A percentile compares a stretch with the other conserved stretches of the same genome.
These are phyloP conservation scores for Geopyxis carbonaria DNA, from an alignment of 495 filamentous ascomycete species.

Conservation along the genomic window DNA sequence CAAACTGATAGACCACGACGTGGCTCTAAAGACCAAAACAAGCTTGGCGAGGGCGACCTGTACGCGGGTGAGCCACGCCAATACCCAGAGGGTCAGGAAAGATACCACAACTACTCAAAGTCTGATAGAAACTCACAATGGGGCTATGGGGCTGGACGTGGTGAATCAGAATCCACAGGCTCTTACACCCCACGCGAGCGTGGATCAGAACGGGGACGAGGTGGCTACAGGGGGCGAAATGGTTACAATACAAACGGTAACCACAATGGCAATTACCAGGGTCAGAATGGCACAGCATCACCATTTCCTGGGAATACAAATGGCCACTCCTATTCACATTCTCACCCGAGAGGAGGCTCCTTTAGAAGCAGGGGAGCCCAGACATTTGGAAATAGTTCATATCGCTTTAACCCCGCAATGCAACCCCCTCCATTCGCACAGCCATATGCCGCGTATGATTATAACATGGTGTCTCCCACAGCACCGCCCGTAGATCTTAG, in stretches of 20 bases:
- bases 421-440: constrained; percentile 10
- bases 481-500: constrained; percentile 27
- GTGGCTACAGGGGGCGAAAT: constrained; percentile 28
- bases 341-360: constrained; percentile 14
- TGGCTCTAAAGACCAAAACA: too few relatives aligned
- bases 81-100: constrained; percentile 1
- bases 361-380: constrained; percentile 9
- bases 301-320: constrained; percentile 5
- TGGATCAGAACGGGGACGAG: constrained; percentile 28
- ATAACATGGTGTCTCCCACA: constrained; percentile 32
- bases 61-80: not conserved
- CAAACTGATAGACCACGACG: not conserved
- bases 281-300: constrained; percentile 15
- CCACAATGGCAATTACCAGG: constrained; percentile 7
- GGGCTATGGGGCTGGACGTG: not conserved
- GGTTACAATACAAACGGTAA: constrained; percentile 16
- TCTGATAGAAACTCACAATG: constrained; percentile 2
- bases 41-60: not conserved
- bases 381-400: not conserved
- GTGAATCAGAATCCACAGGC: not conserved
- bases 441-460: constrained; percentile 26
- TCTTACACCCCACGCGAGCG: constrained; percentile 24
- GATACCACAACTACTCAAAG: constrained; percentile 12
- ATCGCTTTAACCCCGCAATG: constrained; percentile 21
- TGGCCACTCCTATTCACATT: constrained; percentile 16